Percentiles rank a stretch among this genome's conserved stretches.
Evolutionary conservation across 352 stramenopile species (phyloP).

Genomic region (Pythium aquatile): DNA sequence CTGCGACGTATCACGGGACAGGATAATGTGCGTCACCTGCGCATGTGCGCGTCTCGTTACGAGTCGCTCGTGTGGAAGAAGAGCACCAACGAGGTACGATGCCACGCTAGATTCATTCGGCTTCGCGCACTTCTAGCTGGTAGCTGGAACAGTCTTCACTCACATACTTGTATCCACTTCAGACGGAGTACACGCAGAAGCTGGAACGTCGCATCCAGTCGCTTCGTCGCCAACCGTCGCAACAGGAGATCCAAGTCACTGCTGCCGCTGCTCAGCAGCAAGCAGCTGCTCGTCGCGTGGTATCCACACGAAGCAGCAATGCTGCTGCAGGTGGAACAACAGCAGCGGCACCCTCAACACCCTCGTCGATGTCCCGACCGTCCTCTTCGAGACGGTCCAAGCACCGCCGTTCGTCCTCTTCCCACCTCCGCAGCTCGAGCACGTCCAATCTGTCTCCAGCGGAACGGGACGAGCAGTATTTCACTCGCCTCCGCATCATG

Average conservation of each 20-base stretch:
- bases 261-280: slow-evolving; percentile 17
- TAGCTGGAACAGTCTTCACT: neutral
- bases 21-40: slow-evolving; percentile 46
- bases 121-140: no score
- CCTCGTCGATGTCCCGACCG: neutral
- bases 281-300: neutral
- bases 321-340: slow-evolving; percentile 2
- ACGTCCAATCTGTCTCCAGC: slow-evolving; percentile 14
- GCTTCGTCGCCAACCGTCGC: slow-evolving; percentile 49
- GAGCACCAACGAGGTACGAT: slow-evolving; percentile 50
- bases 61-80: slow-evolving; percentile 75
- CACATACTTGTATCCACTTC: neutral
- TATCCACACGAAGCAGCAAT: neutral
- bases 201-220: slow-evolving; percentile 66
- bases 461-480: slow-evolving; percentile 59
- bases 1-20: slow-evolving; percentile 62
- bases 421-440: slow-evolving; percentile 2
- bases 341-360: neutral
- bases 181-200: slow-evolving; percentile 65
- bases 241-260: slow-evolving; percentile 29
- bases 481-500: slow-evolving; percentile 64
- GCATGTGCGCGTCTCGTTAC: slow-evolving; percentile 61
- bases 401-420: slow-evolving; percentile 20
- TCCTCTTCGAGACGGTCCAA: slow-evolving; percentile 19
- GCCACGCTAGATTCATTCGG: no score